Conservation (phyloP, 1,139 yeast species). For the Blastobotrys apis region DNA sequence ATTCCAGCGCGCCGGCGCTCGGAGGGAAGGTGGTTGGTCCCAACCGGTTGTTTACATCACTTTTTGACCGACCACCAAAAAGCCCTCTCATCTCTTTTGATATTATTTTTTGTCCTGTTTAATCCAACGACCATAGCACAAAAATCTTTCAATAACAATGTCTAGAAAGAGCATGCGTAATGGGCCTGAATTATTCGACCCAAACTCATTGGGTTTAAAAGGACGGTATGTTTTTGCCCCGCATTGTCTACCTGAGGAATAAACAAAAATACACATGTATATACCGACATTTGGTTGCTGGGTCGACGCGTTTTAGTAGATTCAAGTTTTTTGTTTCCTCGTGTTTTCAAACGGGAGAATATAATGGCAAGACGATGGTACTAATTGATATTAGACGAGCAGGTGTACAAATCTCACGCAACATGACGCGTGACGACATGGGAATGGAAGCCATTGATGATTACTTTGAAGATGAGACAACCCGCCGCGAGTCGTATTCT, state of each 20-base stretch:
- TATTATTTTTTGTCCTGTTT: too few relatives aligned
- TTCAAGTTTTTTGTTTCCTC: not conserved
- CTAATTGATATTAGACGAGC: conserved; percentile 30
- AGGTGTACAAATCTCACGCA: conserved; percentile 50
- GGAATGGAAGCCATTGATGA: conserved; percentile 80
- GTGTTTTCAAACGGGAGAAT: not conserved
- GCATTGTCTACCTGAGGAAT: not conserved
- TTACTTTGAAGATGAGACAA: conserved; percentile 47
- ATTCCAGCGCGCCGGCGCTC: too few relatives aligned
- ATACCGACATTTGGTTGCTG: too few relatives aligned
- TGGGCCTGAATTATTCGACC: conserved; percentile 5
- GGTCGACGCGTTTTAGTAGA: too few relatives aligned
- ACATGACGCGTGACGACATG: conserved; percentile 56
- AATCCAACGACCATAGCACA: too few relatives aligned
- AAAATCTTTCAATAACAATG: too few relatives aligned
- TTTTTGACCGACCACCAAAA: too few relatives aligned
- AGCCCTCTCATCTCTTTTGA: too few relatives aligned
- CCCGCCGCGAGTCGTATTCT: conserved; percentile 3
- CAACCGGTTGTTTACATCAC: too few relatives aligned
- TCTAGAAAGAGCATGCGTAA: not conserved
- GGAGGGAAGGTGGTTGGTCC: too few relatives aligned
- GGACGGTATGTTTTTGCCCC: conserved; percentile 12
- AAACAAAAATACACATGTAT: not conserved
- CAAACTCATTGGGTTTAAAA: conserved; percentile 8
- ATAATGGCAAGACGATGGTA: not conserved